A percentile compares a stretch with the other conserved stretches of the same genome.
Conservation (phyloP, 768 basidiomycete genomes). For the Solioccasus polychromus region DNA sequence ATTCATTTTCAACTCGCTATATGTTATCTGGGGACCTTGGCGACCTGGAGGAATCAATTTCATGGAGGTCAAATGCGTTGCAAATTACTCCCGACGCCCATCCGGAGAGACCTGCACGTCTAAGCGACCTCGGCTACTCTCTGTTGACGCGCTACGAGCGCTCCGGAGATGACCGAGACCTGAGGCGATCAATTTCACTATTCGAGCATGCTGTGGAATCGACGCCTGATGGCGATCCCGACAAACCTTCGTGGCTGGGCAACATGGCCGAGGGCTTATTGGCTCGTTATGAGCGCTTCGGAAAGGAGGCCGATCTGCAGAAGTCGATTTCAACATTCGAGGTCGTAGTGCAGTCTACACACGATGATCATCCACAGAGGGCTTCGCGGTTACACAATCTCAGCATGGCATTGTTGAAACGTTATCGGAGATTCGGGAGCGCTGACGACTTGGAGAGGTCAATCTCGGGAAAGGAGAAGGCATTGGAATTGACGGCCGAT, state of each 20-base stretch:
- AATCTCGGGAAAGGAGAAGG: too few relatives aligned
- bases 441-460: neutral
- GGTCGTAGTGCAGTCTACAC: neutral
- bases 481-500: too few relatives aligned
- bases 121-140: neutral
- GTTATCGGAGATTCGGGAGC: neutral
- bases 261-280: neutral
- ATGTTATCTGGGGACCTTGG: neutral
- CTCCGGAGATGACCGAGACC: neutral
- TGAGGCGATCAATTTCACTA: neutral
- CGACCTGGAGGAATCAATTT: neutral
- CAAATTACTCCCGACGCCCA: neutral
- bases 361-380: neutral
- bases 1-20: neutral
- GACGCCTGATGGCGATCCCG: neutral
- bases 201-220: neutral
- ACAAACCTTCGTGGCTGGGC: neutral
- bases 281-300: neutral
- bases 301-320: neutral
- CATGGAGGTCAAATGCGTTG: neutral
- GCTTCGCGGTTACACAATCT: neutral
- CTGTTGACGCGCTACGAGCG: neutral
- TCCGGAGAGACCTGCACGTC: neutral
- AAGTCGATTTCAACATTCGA: neutral
- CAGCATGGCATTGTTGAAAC: neutral